Percentiles rank a stretch among this genome's conserved stretches.
Evolutionary conservation across 805 yeast species (phyloP).

Genomic region (Pichia rugopelliculosa): DNA sequence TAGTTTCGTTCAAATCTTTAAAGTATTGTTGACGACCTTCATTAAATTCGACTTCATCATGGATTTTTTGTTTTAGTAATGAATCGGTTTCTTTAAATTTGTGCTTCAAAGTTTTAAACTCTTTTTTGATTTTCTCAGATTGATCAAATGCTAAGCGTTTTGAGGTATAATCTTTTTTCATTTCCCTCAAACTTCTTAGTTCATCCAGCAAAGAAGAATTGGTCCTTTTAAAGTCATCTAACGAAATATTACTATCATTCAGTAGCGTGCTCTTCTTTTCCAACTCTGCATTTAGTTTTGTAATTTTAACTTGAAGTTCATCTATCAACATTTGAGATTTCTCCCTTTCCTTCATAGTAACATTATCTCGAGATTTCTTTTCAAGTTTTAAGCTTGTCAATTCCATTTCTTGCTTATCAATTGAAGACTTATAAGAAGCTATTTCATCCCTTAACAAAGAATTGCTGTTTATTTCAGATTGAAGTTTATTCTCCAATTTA

Average conservation of each 20-base stretch:
- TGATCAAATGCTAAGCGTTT: slow-evolving; percentile 23
- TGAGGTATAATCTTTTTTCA: slow-evolving; percentile 15
- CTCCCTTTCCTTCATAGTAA: background rate
- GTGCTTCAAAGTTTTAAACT: slow-evolving; percentile 35
- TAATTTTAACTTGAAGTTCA: slow-evolving; percentile 2
- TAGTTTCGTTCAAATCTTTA: slow-evolving; percentile 32
- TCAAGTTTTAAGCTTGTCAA: slow-evolving; percentile 17
- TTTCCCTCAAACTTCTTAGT: slow-evolving; percentile 35
- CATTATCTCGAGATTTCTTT: slow-evolving; percentile 4
- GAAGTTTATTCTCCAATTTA: slow-evolving; percentile 6
- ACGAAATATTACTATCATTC: background rate
- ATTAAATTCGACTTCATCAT: slow-evolving; percentile 37
- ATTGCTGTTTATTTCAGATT: slow-evolving; percentile 9
- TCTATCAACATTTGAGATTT: slow-evolving; percentile 4
- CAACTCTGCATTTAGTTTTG: slow-evolving; percentile 30
- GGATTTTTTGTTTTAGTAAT: slow-evolving; percentile 34
- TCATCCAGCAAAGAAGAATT: background rate
- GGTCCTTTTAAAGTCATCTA: background rate
- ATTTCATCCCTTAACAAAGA: slow-evolving; percentile 25
- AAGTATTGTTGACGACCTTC: slow-evolving; percentile 37
- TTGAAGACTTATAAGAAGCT: slow-evolving; percentile 20
- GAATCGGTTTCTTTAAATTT: slow-evolving; percentile 37
- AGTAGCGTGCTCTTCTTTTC: background rate
- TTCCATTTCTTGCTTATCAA: slow-evolving; percentile 29
- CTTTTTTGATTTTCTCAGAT: slow-evolving; percentile 23